Conservation (phyloP, 2,329 filamentous ascomycete genomes). For the Incumbomyces delicatus region DNA sequence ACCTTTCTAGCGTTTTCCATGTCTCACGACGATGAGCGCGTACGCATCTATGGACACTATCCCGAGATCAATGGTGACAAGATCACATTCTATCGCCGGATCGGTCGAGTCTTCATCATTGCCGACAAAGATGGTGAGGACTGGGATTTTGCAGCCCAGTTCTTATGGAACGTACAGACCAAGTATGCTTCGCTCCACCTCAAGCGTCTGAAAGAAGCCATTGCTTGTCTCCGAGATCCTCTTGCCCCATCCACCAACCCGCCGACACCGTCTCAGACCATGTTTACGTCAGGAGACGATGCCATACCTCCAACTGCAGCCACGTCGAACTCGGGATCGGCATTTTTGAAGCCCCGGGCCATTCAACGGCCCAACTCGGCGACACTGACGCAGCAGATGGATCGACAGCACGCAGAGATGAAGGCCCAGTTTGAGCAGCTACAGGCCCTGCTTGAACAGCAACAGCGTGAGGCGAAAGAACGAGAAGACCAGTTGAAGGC, state of each 20-base stretch:
- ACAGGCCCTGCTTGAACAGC: too few species aligned
- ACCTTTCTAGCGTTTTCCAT: background rate
- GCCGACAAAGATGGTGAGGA: background rate
- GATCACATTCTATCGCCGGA: background rate
- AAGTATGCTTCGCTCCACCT: background rate
- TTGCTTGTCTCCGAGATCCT: conserved; percentile 10
- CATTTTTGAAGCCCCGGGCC: too few species aligned
- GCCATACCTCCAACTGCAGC: too few species aligned
- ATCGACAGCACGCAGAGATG: too few species aligned
- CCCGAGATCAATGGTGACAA: background rate
- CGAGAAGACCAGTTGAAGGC: too few species aligned
- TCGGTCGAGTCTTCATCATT: background rate
- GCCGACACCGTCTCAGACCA: background rate
- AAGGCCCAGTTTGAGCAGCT: too few species aligned
- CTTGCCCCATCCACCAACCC: conserved; percentile 9
- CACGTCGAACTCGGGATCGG: too few species aligned
- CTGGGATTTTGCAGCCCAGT: background rate
- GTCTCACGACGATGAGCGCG: background rate
- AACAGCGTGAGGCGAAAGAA: too few species aligned
- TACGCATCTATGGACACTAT: background rate
- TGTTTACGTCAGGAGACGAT: too few species aligned
- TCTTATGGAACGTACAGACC: background rate
- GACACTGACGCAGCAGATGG: too few species aligned
- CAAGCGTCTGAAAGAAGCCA: background rate
- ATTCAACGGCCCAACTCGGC: too few species aligned